A percentile compares a stretch with the other conserved stretches of the same genome.
phyloP scores from a whole-genome alignment of 345 rosid species.

The Sapria himalayana region DNA sequence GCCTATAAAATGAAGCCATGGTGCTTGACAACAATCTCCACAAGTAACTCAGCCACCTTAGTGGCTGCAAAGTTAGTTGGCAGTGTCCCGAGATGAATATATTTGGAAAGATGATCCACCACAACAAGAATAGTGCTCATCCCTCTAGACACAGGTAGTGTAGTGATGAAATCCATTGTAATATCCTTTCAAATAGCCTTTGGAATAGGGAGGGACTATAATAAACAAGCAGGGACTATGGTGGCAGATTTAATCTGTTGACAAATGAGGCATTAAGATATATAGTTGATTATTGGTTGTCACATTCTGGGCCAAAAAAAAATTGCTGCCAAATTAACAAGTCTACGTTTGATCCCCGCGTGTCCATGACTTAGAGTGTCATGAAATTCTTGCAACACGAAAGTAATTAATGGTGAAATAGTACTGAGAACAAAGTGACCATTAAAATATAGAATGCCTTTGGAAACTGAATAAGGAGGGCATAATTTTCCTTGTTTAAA shows the following conservation, averaged over 20 bases:
- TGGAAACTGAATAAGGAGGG: background rate
- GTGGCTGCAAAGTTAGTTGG: background rate
- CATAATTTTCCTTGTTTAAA: background rate
- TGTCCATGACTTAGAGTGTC: background rate
- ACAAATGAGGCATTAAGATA: background rate
- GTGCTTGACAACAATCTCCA: background rate
- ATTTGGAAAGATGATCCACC: background rate
- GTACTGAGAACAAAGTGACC: background rate
- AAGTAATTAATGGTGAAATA: too few relatives aligned
- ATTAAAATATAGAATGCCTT: background rate
- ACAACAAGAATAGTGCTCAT: background rate
- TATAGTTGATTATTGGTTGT: background rate
- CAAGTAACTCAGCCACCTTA: background rate
- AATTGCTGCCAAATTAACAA: background rate
- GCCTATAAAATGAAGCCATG: too few relatives aligned
- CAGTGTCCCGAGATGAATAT: background rate
- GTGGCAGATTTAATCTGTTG: background rate
- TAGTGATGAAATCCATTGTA: slow-evolving; percentile 4
- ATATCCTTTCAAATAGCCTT: too few relatives aligned
- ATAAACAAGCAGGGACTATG: background rate
- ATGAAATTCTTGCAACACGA: background rate
- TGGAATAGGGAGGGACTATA: background rate
- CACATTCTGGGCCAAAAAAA: background rate
- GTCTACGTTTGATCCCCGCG: background rate
- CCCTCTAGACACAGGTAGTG: background rate